These are phyloP conservation scores for Pyrus betulifolia DNA, from an alignment of 306 rosid genomes.

Conservation along the genomic window DNA sequence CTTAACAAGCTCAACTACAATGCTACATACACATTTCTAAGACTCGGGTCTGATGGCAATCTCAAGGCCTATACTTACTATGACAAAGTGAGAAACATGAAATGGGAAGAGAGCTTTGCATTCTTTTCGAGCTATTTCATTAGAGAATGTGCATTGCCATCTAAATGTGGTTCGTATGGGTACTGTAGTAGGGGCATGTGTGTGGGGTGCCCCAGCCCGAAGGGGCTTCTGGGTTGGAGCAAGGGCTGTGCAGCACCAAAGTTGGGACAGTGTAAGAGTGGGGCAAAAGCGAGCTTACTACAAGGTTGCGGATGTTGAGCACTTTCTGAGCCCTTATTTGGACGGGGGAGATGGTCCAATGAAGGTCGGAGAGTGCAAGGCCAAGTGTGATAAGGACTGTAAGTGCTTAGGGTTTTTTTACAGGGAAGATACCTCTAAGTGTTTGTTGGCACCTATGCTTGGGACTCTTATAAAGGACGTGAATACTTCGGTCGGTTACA, in stretches of 20 bases:
- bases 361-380: slow-evolving; percentile 19
- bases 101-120: slow-evolving; percentile 30
- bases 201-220: slow-evolving; percentile 25
- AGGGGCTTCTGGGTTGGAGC: slow-evolving; percentile 32
- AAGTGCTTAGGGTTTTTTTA: slow-evolving; percentile 24
- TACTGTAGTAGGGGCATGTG: slow-evolving; percentile 21
- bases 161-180: slow-evolving; percentile 25
- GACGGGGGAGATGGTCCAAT: slow-evolving; percentile 23
- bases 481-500: slow-evolving; percentile 18
- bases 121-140: slow-evolving; percentile 23
- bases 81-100: neutral
- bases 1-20: slow-evolving; percentile 22
- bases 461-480: slow-evolving; percentile 23
- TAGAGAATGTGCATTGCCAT: slow-evolving; percentile 29
- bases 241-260: slow-evolving; percentile 27
- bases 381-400: slow-evolving; percentile 25
- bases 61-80: slow-evolving; percentile 25
- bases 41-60: slow-evolving; percentile 25
- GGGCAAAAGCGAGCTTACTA: slow-evolving; percentile 11
- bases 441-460: slow-evolving; percentile 23
- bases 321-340: slow-evolving; percentile 16
- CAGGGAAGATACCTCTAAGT: slow-evolving; percentile 16
- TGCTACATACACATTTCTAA: slow-evolving; percentile 21
- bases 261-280: slow-evolving; percentile 3
- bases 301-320: slow-evolving; percentile 24